These are phyloP conservation scores for Strobilomyces dryophilus DNA, from an alignment of 768 basidiomycete species.

Conservation along the genomic window DNA sequence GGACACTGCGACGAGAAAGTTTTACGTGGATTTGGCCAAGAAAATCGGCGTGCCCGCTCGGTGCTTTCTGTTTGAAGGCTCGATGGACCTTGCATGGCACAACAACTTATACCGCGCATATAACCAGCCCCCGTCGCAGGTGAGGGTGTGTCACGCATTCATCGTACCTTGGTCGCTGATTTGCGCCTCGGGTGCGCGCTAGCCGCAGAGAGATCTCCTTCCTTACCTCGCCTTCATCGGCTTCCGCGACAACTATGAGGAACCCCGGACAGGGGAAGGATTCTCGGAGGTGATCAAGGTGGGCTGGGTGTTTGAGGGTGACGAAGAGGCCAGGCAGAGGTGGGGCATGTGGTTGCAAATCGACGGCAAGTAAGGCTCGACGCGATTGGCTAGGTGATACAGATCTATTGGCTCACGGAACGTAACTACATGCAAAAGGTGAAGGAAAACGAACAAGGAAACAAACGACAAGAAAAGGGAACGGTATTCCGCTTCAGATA, in stretches of 20 bases:
- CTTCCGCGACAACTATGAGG: slow-evolving; percentile 61
- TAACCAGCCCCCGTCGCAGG: slow-evolving; percentile 43
- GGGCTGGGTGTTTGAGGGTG: slow-evolving; percentile 78
- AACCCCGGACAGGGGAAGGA: slow-evolving; percentile 65
- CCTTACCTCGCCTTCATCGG: slow-evolving; percentile 57
- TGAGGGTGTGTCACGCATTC: neutral
- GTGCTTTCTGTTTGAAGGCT: slow-evolving; percentile 72
- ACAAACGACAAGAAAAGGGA: neutral
- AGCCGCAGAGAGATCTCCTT: slow-evolving; percentile 50
- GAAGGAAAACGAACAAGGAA: neutral
- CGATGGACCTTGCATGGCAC: slow-evolving; percentile 84
- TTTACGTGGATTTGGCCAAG: slow-evolving; percentile 67
- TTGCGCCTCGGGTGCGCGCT: neutral
- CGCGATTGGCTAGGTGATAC: neutral
- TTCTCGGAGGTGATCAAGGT: slow-evolving; percentile 72
- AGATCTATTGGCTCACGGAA: slow-evolving; percentile 4
- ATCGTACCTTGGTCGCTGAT: neutral
- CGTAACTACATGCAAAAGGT: neutral
- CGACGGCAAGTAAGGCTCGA: slow-evolving; percentile 51
- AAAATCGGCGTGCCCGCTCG: slow-evolving; percentile 51
- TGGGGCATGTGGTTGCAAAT: slow-evolving; percentile 91
- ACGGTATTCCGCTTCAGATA: neutral
- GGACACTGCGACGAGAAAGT: slow-evolving; percentile 58
- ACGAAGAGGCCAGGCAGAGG: slow-evolving; percentile 58
- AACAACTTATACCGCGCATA: slow-evolving; percentile 88